These are phyloP conservation scores for Niebla homalea DNA, from an alignment of 495 filamentous ascomycete genomes.

Conservation along the genomic window DNA sequence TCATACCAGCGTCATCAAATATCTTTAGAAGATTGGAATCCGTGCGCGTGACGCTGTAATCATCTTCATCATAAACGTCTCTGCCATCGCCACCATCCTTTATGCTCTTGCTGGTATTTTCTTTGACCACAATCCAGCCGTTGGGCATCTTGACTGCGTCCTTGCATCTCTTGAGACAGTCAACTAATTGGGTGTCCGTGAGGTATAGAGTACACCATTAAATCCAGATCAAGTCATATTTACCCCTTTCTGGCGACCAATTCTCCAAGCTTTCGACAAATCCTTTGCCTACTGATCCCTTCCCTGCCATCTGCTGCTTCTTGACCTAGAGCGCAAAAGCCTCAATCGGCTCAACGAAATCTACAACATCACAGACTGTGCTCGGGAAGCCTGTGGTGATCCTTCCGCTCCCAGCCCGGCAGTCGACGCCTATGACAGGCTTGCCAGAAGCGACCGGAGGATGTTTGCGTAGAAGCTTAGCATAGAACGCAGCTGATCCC, in stretches of 20 bases:
- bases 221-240: slow-evolving; percentile 50
- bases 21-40: slow-evolving; percentile 56
- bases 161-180: slow-evolving; percentile 51
- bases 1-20: slow-evolving; percentile 56
- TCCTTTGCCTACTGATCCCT: slow-evolving; percentile 44
- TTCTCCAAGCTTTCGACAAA: slow-evolving; percentile 63
- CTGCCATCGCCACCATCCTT: slow-evolving; percentile 16
- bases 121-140: slow-evolving; percentile 67
- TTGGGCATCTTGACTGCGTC: slow-evolving; percentile 30
- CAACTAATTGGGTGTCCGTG: slow-evolving; percentile 62
- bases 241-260: slow-evolving; percentile 46
- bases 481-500: slow-evolving; percentile 61
- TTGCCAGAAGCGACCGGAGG: slow-evolving; percentile 16
- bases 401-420: slow-evolving; percentile 50
- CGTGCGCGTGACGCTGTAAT: slow-evolving; percentile 68
- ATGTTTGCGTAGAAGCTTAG: slow-evolving; percentile 47
- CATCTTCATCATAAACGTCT: slow-evolving; percentile 65
- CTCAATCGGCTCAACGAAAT: slow-evolving; percentile 47
- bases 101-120: slow-evolving; percentile 56
- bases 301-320: slow-evolving; percentile 19
- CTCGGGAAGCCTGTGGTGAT: slow-evolving; percentile 44
- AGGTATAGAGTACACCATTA: slow-evolving; percentile 93
- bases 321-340: slow-evolving; percentile 33
- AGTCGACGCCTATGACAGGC: slow-evolving; percentile 34
- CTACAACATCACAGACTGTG: slow-evolving; percentile 37